Percentiles rank a stretch among this genome's conserved stretches.
Evolutionary conservation across 768 basidiomycete genomes (phyloP).

Genomic region (Serendipita indica): DNA sequence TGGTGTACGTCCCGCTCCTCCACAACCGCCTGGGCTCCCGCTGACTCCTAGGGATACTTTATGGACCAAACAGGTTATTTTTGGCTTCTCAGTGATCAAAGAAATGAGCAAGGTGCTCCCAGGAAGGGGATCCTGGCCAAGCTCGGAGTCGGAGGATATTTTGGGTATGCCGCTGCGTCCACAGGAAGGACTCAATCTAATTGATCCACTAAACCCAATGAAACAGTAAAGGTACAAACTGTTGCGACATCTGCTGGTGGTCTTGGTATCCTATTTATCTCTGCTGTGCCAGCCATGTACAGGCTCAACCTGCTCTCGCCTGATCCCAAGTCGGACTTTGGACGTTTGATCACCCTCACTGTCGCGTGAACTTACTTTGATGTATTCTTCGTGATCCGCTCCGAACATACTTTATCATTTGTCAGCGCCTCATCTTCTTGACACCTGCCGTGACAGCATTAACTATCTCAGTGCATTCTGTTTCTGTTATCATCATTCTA

Average conservation of each 20-base stretch:
- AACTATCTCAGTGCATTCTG: slow-evolving; percentile 46
- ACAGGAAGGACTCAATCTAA: too few relatives aligned
- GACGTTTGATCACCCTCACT: slow-evolving; percentile 39
- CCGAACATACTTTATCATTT: slow-evolving; percentile 47
- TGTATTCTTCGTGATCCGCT: slow-evolving; percentile 54
- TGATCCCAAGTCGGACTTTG: slow-evolving; percentile 36
- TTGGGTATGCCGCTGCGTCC: slow-evolving; percentile 53
- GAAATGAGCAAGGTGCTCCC: slow-evolving; percentile 37
- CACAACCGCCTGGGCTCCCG: too few relatives aligned
- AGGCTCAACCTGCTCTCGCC: slow-evolving; percentile 34
- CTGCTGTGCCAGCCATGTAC: slow-evolving; percentile 47
- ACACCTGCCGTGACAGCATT: slow-evolving; percentile 53
- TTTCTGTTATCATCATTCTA: too few relatives aligned
- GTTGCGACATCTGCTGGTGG: slow-evolving; percentile 37
- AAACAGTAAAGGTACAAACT: too few relatives aligned
- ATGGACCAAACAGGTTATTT: slow-evolving; percentile 29
- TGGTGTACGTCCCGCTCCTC: slow-evolving; percentile 29
- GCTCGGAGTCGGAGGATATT: slow-evolving; percentile 36
- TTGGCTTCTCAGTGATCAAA: slow-evolving; percentile 47
- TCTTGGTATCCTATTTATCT: slow-evolving; percentile 43
- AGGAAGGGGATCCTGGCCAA: slow-evolving; percentile 31
- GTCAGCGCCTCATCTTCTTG: slow-evolving; percentile 48
- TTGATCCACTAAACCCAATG: too few relatives aligned
- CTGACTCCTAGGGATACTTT: too few relatives aligned
- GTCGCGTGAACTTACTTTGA: slow-evolving; percentile 43